Evolutionary conservation across 2,329 filamentous ascomycete species (phyloP), one percentile per base, ranked within the genome.

Genomic region (Beauveria pseudobassiana): DNA sequence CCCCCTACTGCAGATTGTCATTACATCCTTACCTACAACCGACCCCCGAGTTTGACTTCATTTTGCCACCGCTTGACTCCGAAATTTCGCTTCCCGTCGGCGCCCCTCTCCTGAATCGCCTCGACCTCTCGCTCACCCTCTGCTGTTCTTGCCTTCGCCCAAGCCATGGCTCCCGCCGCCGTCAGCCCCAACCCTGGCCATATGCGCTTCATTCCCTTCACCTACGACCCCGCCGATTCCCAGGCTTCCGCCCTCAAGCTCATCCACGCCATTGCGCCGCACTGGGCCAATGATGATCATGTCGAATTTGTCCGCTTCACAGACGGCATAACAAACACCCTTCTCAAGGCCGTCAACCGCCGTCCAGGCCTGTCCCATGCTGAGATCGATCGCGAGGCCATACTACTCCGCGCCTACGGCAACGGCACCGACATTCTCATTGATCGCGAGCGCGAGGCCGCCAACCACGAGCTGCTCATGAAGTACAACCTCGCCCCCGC

Each of bases 301-400:
- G 82, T 99, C 69, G 87, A 95, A 70, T 91, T 98, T 72, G 82
- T 91, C 67, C 88, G 90, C 66, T 99, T 98, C 79, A 99, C 92
- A 45, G 95, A 99, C 71, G 95, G 95, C 71, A 99, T 98, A 77
- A 99, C 95, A 67, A 99, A 99, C 77, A 98, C 93, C 55, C 79
- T 93, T 54, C 80, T 92, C 65, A 93, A 93, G 74, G 87, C 87
- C n/a, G 77, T 89, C 71, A 90, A 91, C 73, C 83, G 80, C 67
- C 80, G 80, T 28, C 73, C 78, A 1, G 90, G 89, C 55, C 80
- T 88, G 66, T 87, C 90, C 56, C 84, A 89, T 68, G 65, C 70
- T n/a, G 85, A 92, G 59, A 82, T 93, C 67, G 93, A 98, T 75
- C 82, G 83, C 64, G 90, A 96, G 66, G 90, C 95, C 40, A 85